Evolutionary conservation across 257 asterid genomes (phyloP).

Genomic region (Verbena officinalis): DNA sequence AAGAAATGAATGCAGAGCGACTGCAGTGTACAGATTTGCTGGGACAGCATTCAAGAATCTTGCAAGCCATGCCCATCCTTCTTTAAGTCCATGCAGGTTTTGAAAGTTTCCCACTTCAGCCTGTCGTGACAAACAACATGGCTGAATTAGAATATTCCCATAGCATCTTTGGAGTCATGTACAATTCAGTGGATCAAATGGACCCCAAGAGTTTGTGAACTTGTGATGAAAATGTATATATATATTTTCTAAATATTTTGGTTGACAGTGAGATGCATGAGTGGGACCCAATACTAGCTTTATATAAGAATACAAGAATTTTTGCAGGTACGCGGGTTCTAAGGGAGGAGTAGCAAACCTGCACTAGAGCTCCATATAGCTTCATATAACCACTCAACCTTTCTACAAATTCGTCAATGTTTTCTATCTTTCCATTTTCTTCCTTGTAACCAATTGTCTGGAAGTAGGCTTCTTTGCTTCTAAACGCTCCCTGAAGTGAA

Average conservation of each 20-base stretch:
- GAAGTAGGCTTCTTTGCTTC: constrained; percentile 58
- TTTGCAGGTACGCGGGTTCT: not conserved
- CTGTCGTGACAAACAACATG: constrained; percentile 44
- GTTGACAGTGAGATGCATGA: no score
- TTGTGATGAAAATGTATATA: not conserved
- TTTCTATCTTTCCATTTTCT: constrained; percentile 65
- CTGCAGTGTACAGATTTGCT: constrained; percentile 74
- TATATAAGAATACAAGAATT: no score
- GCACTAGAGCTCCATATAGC: constrained; percentile 89
- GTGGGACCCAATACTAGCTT: no score
- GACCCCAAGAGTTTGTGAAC: no score
- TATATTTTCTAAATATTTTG: no score
- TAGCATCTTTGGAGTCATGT: no score
- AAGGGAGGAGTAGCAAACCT: constrained; percentile 52
- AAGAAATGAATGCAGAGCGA: constrained; percentile 73
- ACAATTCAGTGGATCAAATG: no score
- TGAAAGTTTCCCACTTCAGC: constrained; percentile 57
- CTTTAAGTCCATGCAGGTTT: constrained; percentile 71
- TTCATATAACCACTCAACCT: constrained; percentile 69
- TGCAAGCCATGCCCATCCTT: constrained; percentile 97
- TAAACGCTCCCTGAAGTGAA: constrained; percentile 65
- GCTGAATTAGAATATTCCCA: not conserved
- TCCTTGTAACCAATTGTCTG: constrained; percentile 73
- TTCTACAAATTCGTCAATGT: constrained; percentile 49
- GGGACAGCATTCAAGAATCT: constrained; percentile 83